Evolutionary conservation across 2,329 filamentous ascomycete species (phyloP), one percentile per base, ranked within the genome.

Genomic region (Ophiosphaerella korrae): DNA sequence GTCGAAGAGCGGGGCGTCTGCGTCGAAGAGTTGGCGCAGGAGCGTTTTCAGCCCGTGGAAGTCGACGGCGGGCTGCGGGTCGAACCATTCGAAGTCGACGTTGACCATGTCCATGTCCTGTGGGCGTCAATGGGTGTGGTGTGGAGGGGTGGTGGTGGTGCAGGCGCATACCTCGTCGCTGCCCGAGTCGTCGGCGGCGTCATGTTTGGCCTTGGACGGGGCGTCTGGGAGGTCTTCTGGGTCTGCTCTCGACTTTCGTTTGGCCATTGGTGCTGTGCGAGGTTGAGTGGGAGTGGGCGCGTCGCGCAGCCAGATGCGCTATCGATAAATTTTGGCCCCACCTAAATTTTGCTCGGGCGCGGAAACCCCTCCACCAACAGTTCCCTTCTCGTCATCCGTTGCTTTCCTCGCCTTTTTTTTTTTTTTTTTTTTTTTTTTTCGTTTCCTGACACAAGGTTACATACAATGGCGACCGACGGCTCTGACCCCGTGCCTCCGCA

Each of bases 11-110:
- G 88, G 83, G 40, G 88, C 83, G 76, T 99, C 94, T 46, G 89
- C 85, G 74, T 97, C 94, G 73, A 99, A 87, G 36, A 99, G 85
- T 75, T 99, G 94, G 53, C 93, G 89, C 52, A 97, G 77, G 7
- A 99, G 85, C 8, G 86, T 88, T 75, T 97, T 97, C 64, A 95
- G 84, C 51, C 94, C 94, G 76, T 97, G 93, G 75, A 97, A 97
- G 75, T 99, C 94, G 64, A 96, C 83, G 7, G 89, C 85, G 2
- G 89, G 82, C 64, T 94, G 88, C 56, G 93, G 96, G 76, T 97
- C 95, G 79, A 97, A 99, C 89, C 92, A 97, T 78, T 99, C 94
- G 68, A 99, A 99, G 60, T 97, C 93, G 50, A 97, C 92, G 70
- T 97, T 88, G 60, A 99, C 86, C 73, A 93, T 88, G 71, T 96